phyloP scores from a whole-genome alignment of 306 rosid genomes.

The Cucumis melo region DNA sequence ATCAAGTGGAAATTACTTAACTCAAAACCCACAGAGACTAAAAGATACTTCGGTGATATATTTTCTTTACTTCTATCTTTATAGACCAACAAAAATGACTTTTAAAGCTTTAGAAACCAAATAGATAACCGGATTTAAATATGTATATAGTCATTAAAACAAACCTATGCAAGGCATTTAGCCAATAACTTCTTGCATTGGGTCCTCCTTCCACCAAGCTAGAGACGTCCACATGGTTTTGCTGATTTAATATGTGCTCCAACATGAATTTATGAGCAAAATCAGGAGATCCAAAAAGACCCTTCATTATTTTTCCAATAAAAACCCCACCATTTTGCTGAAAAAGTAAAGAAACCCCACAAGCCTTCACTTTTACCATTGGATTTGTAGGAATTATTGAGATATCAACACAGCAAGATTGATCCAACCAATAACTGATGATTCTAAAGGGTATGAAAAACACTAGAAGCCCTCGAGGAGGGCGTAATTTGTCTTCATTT shows the following conservation, averaged over 20 bases:
- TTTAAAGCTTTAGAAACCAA: no score
- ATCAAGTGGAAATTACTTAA: no score
- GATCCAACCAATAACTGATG: not conserved
- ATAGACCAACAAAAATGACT: no score
- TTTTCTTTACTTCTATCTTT: no score
- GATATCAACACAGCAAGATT: not conserved
- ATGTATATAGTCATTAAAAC: no score
- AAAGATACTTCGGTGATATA: no score
- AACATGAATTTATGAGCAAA: not conserved
- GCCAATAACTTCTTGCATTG: not conserved
- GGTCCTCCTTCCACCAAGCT: not conserved
- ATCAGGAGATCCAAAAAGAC: not conserved
- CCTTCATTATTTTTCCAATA: not conserved
- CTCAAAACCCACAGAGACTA: no score
- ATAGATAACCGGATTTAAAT: no score
- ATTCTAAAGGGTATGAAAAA: not conserved
- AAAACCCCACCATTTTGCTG: not conserved
- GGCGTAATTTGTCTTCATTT: not conserved
- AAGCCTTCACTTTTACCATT: not conserved
- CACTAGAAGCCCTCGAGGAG: not conserved
- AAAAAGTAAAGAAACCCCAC: not conserved
- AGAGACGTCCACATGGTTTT: not conserved
- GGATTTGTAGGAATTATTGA: not conserved
- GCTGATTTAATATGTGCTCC: slow-evolving; percentile 3
- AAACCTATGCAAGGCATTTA: slow-evolving; percentile 7